phyloP scores from a whole-genome alignment of 768 basidiomycete species.

The Hortiboletus campestris region DNA sequence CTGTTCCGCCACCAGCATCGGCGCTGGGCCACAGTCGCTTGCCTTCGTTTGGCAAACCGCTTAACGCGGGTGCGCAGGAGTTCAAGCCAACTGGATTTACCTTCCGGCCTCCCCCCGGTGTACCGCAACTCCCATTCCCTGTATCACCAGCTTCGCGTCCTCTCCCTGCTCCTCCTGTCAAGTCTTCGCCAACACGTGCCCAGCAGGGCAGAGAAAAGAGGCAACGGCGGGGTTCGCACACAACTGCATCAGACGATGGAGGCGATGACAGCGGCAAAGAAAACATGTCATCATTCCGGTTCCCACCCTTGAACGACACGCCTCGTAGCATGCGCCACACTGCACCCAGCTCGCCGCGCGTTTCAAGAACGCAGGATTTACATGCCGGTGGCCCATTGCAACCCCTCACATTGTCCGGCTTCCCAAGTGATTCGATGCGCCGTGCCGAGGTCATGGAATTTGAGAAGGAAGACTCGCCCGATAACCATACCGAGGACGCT shows the following conservation, averaged over 20 bases:
- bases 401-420: conserved; percentile 67
- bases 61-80: conserved; percentile 76
- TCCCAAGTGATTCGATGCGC: conserved; percentile 41
- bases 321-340: conserved; percentile 49
- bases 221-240: conserved; percentile 54
- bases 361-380: conserved; percentile 26
- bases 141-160: conserved; percentile 35
- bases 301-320: conserved; percentile 56
- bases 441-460: conserved; percentile 8
- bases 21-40: conserved; percentile 35
- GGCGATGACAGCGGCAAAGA: conserved; percentile 53
- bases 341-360: conserved; percentile 40
- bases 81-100: conserved; percentile 79
- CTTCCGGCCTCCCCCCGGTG: conserved; percentile 69
- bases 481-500: conserved; percentile 7
- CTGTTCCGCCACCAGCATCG: conserved; percentile 39
- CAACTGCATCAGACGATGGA: conserved; percentile 29
- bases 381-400: conserved; percentile 27
- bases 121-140: conserved; percentile 52
- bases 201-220: conserved; percentile 81
- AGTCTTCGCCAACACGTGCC: conserved; percentile 21
- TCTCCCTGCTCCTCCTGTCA: conserved; percentile 37
- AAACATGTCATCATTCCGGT: conserved; percentile 73
- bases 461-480: conserved; percentile 9
- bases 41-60: conserved; percentile 59